Percentiles rank a stretch among this genome's conserved stretches.
phyloP scores from a whole-genome alignment of 306 rosid species.

The Crotalaria pallida region DNA sequence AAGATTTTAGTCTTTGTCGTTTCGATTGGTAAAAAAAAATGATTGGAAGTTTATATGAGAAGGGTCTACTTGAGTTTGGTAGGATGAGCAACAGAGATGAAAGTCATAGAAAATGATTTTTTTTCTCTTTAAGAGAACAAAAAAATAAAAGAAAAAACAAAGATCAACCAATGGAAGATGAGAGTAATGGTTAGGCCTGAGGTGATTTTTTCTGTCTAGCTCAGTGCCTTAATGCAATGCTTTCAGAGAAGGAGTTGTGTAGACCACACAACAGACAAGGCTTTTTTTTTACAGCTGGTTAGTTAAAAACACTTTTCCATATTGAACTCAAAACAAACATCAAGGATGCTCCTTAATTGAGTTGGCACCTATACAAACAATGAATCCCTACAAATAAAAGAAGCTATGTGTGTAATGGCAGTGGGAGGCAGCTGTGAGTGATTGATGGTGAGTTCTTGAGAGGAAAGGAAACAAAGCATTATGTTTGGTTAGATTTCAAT shows the following conservation, averaged over 20 bases:
- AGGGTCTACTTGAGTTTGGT: conserved; percentile 17
- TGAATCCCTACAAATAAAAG: conserved; percentile 30
- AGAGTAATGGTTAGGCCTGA: conserved; percentile 27
- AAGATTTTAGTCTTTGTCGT: too few species aligned
- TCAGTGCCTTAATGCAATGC: conserved; percentile 2
- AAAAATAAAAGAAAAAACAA: background rate
- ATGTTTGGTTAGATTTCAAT: conserved; percentile 10
- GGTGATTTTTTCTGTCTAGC: background rate
- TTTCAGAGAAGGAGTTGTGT: conserved; percentile 28
- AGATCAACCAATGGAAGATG: conserved; percentile 37
- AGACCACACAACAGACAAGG: conserved; percentile 49
- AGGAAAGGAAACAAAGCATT: conserved; percentile 16
- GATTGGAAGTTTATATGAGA: too few species aligned
- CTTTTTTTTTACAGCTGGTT: conserved; percentile 22
- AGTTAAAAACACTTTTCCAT: conserved; percentile 23
- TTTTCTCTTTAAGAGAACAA: background rate
- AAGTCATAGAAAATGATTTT: background rate
- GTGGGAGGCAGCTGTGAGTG: conserved; percentile 42
- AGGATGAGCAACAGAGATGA: conserved; percentile 15
- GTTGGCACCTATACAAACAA: conserved; percentile 34
- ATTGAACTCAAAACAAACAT: conserved; percentile 9
- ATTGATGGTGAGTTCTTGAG: conserved; percentile 16
- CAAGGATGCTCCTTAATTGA: conserved; percentile 22
- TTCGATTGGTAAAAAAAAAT: too few species aligned
- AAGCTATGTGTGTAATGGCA: conserved; percentile 26